These are phyloP conservation scores for Diaporthe sp. DNA, from an alignment of 2,329 filamentous ascomycete species.

Conservation along the genomic window DNA sequence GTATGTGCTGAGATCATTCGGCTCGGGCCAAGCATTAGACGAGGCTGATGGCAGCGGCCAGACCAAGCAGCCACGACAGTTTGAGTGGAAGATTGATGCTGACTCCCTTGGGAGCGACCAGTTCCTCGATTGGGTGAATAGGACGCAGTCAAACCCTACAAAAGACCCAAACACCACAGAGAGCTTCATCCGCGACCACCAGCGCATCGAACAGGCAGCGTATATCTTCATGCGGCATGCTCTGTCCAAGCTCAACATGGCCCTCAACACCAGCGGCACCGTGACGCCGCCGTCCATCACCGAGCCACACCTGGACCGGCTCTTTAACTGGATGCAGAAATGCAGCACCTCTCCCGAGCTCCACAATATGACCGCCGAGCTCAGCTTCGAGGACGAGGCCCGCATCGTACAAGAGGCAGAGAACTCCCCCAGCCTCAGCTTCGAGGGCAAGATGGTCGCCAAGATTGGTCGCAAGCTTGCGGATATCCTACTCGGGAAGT, in stretches of 20 bases:
- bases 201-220: conserved; percentile 25
- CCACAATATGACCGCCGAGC: background rate
- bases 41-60: conserved; percentile 5
- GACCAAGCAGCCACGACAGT: conserved; percentile 31
- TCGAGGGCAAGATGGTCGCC: conserved; percentile 28
- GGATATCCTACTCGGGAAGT: conserved; percentile 27
- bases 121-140: background rate
- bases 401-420: conserved; percentile 21
- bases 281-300: background rate
- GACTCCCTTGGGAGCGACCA: conserved; percentile 22
- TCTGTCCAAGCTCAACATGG: background rate
- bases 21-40: background rate
- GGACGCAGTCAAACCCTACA: background rate
- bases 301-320: conserved; percentile 26
- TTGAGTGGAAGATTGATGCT: conserved; percentile 32
- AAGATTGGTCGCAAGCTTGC: conserved; percentile 25
- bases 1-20: conserved; percentile 20
- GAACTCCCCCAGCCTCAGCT: background rate
- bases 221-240: conserved; percentile 33
- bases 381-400: conserved; percentile 23
- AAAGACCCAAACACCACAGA: background rate
- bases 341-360: conserved; percentile 11
- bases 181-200: background rate
- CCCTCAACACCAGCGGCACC: background rate
- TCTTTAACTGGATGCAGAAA: conserved; percentile 32